Conservation (phyloP, 2,329 filamentous ascomycete species). For the Phialemoniopsis sp. region DNA sequence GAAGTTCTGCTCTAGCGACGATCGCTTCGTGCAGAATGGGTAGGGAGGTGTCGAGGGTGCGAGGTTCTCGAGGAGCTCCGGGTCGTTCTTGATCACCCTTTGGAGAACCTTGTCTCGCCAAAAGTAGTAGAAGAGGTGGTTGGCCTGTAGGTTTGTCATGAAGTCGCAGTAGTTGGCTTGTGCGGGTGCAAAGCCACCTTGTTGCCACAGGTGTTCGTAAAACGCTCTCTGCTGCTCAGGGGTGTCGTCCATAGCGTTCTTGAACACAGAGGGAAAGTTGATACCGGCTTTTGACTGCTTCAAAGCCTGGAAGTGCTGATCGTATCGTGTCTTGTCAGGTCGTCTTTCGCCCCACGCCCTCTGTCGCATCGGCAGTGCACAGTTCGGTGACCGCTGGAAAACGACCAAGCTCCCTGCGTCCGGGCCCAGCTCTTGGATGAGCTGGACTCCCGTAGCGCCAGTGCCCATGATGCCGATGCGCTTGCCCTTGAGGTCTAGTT, state of each 20-base stretch:
- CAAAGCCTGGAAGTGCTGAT: too few relatives aligned
- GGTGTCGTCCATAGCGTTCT: slow-evolving; percentile 33
- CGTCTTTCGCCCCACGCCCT: slow-evolving; percentile 35
- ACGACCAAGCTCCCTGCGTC: slow-evolving; percentile 32
- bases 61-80: too few relatives aligned
- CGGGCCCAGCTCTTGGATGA: slow-evolving; percentile 37
- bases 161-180: slow-evolving; percentile 40
- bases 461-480: slow-evolving; percentile 45
- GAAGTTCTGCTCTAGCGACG: slow-evolving; percentile 40
- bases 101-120: slow-evolving; percentile 38
- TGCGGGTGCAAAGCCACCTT: slow-evolving; percentile 43
- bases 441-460: slow-evolving; percentile 42
- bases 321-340: too few relatives aligned
- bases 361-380: slow-evolving; percentile 54
- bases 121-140: slow-evolving; percentile 41
- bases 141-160: slow-evolving; percentile 33
- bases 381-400: slow-evolving; percentile 55
- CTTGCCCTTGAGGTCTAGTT: slow-evolving; percentile 42
- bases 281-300: slow-evolving; percentile 49
- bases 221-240: slow-evolving; percentile 35
- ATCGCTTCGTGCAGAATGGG: slow-evolving; percentile 40
- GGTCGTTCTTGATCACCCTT: slow-evolving; percentile 41
- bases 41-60: slow-evolving; percentile 40
- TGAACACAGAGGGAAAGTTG: slow-evolving; percentile 39
- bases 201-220: slow-evolving; percentile 35